Conservation (phyloP, 2,329 filamentous ascomycete species). For the Calycina herbarum region DNA sequence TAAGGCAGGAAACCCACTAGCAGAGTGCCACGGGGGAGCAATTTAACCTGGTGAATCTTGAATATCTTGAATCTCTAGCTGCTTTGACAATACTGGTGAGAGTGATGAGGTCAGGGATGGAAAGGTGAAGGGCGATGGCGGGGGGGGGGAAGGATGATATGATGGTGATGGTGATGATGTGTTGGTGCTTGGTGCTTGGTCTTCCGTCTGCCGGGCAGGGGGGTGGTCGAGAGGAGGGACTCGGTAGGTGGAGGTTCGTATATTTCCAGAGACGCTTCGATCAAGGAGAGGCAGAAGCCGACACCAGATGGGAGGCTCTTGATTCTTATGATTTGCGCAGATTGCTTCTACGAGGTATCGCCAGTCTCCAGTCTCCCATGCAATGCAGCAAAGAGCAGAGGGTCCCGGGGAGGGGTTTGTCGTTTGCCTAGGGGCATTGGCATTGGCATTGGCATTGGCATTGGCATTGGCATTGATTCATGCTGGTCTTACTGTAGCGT, state of each 20-base stretch:
- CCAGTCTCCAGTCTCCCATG: neutral
- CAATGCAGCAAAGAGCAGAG: neutral
- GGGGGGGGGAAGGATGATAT: neutral
- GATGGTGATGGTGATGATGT: neutral
- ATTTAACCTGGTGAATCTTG: neutral
- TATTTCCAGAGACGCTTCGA: neutral
- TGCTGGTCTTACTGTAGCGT: neutral
- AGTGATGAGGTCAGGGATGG: neutral
- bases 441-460: too few species aligned
- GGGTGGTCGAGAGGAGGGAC: constrained; percentile 4
- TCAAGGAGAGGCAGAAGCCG: neutral
- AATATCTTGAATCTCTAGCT: too few species aligned
- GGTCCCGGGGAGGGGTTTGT: neutral
- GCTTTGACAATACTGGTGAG: too few species aligned
- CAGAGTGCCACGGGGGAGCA: neutral
- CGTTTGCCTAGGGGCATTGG: neutral
- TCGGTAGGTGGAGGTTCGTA: neutral
- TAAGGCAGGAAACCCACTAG: constrained; percentile 8
- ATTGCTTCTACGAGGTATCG: neutral
- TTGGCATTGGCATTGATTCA: constrained; percentile 11
- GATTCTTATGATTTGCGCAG: constrained; percentile 1
- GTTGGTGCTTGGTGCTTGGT: neutral
- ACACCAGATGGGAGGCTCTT: neutral
- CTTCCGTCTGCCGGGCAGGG: neutral
- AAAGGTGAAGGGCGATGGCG: neutral